Percentiles rank a stretch among this genome's conserved stretches.
These are phyloP conservation scores for Glebionis coronaria DNA, from an alignment of 129 eudicot genomes.

Conservation along the genomic window DNA sequence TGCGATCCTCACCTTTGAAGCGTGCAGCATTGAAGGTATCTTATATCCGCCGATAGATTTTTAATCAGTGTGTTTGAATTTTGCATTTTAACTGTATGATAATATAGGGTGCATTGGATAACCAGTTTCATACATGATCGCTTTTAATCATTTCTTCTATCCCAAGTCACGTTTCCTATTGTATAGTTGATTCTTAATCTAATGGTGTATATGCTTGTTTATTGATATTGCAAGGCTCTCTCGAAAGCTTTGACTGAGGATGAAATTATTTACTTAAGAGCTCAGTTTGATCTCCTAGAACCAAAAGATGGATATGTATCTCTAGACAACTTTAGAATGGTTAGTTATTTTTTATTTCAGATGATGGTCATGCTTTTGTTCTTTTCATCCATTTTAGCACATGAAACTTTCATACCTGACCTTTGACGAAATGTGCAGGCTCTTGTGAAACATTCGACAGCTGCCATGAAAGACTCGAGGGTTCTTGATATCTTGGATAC, in stretches of 20 bases:
- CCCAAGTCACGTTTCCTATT: neutral
- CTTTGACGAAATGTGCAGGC: conserved; percentile 52
- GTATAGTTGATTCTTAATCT: neutral
- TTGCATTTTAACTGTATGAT: neutral
- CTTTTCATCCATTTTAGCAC: conserved; percentile 6
- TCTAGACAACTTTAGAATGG: conserved; percentile 75
- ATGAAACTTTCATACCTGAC: conserved; percentile 17
- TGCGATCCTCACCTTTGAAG: conserved; percentile 74
- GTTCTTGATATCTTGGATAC: conserved; percentile 70
- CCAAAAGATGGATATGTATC: conserved; percentile 79
- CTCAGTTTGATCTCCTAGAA: conserved; percentile 80
- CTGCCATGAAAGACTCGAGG: conserved; percentile 91
- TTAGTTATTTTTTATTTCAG: conserved; percentile 30
- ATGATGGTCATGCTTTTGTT: neutral
- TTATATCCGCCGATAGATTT: neutral
- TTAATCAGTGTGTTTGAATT: neutral
- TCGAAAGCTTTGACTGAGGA: conserved; percentile 91
- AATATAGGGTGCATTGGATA: too few species aligned
- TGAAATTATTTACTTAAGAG: conserved; percentile 66
- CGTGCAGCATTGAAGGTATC: conserved; percentile 84
- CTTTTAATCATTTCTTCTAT: too few species aligned
- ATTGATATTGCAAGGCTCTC: conserved; percentile 58
- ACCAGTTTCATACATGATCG: too few species aligned
- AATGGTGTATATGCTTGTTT: neutral
- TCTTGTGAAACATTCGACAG: conserved; percentile 74